phyloP scores from a whole-genome alignment of 2,329 filamentous ascomycete genomes.

The Sarocladiaceae sp. region DNA sequence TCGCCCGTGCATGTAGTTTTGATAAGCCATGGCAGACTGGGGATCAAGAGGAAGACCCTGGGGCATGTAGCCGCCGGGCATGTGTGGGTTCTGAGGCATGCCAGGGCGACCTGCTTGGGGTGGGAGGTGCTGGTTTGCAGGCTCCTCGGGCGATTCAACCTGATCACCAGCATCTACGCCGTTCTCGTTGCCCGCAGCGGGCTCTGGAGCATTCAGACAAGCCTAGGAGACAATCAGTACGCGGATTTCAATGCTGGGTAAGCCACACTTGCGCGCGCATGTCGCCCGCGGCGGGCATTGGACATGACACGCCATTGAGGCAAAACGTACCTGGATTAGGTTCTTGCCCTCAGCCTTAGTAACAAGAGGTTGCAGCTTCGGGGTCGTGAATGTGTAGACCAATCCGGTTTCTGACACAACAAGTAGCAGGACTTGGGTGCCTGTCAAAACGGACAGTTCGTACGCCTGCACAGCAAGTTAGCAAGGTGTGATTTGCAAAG shows the following conservation, averaged over 20 bases:
- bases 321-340: slow-evolving; percentile 79
- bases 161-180: slow-evolving; percentile 72
- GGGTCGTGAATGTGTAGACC: slow-evolving; percentile 95
- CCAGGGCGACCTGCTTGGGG: slow-evolving; percentile 55
- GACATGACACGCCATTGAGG: neutral
- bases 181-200: slow-evolving; percentile 74
- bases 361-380: slow-evolving; percentile 95
- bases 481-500: neutral
- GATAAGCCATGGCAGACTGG: slow-evolving; percentile 77
- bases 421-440: slow-evolving; percentile 92
- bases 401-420: slow-evolving; percentile 93
- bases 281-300: neutral
- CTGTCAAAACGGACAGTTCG: slow-evolving; percentile 93
- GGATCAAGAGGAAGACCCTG: slow-evolving; percentile 63
- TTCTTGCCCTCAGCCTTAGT: slow-evolving; percentile 99
- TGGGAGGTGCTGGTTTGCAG: slow-evolving; percentile 70
- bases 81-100: slow-evolving; percentile 60
- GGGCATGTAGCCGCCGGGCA: slow-evolving; percentile 59
- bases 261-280: too few species aligned
- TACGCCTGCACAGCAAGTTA: slow-evolving; percentile 64
- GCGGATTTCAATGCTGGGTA: too few species aligned
- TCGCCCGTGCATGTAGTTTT: slow-evolving; percentile 77
- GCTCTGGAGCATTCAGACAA: slow-evolving; percentile 94
- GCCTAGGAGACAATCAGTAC: slow-evolving; percentile 54
- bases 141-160: slow-evolving; percentile 89